A percentile compares a stretch with the other conserved stretches of the same genome.
phyloP scores from a whole-genome alignment of 2,329 filamentous ascomycete species.

The Aspergillus proliferans region DNA sequence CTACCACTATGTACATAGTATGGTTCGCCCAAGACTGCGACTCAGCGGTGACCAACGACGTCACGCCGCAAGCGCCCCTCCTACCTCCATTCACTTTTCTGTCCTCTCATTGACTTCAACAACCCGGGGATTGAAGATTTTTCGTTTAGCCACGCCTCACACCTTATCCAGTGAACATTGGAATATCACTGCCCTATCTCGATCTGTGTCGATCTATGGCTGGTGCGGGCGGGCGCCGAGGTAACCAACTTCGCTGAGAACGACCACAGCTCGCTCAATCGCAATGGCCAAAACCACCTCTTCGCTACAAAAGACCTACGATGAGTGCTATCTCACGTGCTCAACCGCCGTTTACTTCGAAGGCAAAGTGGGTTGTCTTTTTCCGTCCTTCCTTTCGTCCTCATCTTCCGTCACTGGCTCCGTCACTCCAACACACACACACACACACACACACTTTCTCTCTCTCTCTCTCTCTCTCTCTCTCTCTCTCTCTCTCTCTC shows the following conservation, averaged over 20 bases:
- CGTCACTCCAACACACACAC: background rate
- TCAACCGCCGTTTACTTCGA: conserved; percentile 97
- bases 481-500: too few species aligned
- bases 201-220: conserved; percentile 11
- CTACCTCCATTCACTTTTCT: background rate
- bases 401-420: background rate
- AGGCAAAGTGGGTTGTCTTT: conserved; percentile 59
- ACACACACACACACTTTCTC: background rate
- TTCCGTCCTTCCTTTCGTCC: background rate
- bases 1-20: background rate
- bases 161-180: background rate
- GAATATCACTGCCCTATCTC: too few species aligned
- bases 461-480: too few species aligned
- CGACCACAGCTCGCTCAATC: too few species aligned
- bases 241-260: too few species aligned
- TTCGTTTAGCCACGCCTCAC: background rate
- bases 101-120: background rate
- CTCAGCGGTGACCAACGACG: conserved; percentile 21
- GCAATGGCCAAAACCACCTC: conserved; percentile 51
- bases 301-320: conserved; percentile 92
- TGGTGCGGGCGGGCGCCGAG: conserved; percentile 13
- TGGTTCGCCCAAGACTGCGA: conserved; percentile 11
- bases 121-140: background rate
- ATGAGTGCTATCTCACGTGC: conserved; percentile 90
- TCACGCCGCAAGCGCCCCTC: conserved; percentile 14